Base-by-base conservation (phyloP, 768 basidiomycete species). In the Lanmaoa rubissima region DNA sequence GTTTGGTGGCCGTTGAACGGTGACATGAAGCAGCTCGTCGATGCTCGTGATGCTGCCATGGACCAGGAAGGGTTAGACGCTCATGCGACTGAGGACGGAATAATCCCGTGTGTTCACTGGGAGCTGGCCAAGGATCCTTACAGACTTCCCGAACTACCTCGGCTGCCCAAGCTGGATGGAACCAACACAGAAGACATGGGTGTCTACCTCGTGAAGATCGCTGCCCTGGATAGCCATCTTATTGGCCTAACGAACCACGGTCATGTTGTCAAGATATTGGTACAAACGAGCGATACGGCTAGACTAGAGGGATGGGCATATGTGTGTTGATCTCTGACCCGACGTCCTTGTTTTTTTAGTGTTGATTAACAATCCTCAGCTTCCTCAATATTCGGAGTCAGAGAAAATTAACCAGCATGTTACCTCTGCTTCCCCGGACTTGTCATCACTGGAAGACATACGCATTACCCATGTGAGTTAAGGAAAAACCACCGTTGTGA, bases 211-310 rank as follows among this genome's bases (percentile, higher is more conserved):
- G 78, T 92, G 35, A 86, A 92, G 71, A 86, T 98, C 43, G 94
- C 92, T 10, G 88, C 84, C 5, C 80, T 93, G 58, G 85, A 91
- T 52, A 76, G 78, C 47, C 80, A 84, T 61, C 68, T 97, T 28
- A 74, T 96, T 55, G 94, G 88, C 13, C 73, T 98, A 62, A 94
- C 93, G 14, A 85, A 88, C 65, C 73, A 80, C 36, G 91, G 91
- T 0, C 88, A 91, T 66, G 88, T 95, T 48, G 74, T 92, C 59
- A 84, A 84, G 65, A 85, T 84, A 63, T 61, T 75, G 34, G 76
- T 85, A 39, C 63, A 71, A 21, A 71, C 73, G 2, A 69, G 72
- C 43, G 82, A 84, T 60, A 66, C 62, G 1, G 60, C 69, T 64
- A 21, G 72, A 69, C 44, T 56, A 62, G 39, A 68, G 59, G 81